These are phyloP conservation scores for Malus hybrid DNA, from an alignment of 331 rosid species.

Conservation along the genomic window DNA sequence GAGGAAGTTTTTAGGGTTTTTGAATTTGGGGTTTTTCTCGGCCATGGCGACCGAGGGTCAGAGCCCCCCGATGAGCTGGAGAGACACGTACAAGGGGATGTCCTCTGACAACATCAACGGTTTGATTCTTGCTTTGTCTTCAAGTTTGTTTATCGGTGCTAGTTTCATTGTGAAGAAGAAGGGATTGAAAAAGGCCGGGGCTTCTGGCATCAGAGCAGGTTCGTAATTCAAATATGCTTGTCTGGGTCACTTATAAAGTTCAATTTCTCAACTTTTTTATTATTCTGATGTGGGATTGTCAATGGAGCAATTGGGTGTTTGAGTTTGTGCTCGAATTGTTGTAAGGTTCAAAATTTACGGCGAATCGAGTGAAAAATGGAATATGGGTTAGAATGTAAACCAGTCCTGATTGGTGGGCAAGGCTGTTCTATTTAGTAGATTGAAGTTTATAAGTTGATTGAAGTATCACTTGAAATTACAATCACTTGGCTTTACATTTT, in stretches of 20 bases:
- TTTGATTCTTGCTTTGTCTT: conserved; percentile 68
- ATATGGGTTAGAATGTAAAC: not conserved
- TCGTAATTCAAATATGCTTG: not conserved
- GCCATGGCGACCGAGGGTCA: conserved; percentile 30
- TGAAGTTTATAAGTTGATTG: not conserved
- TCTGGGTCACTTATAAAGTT: not conserved
- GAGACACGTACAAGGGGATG: conserved; percentile 47
- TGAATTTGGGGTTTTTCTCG: not conserved
- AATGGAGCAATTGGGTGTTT: not conserved
- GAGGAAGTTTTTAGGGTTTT: conserved; percentile 2
- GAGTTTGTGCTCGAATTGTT: not conserved
- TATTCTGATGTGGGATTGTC: not conserved
- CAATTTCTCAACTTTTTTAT: not conserved
- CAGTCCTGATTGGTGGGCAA: not conserved
- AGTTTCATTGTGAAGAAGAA: conserved; percentile 91
- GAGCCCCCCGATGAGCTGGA: conserved; percentile 20
- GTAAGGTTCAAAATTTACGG: not conserved
- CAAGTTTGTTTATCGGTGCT: conserved; percentile 84
- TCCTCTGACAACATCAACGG: conserved; percentile 80
- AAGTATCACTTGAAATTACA: not conserved
- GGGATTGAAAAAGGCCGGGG: conserved; percentile 90
- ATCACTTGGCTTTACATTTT: not conserved
- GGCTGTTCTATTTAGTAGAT: not conserved
- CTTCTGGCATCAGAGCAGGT: conserved; percentile 89
- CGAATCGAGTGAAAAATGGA: not conserved